A percentile compares a stretch with the other conserved stretches of the same genome.
phyloP scores from a whole-genome alignment of 192 early-diverging fungal species.

The Backusella tuberculispora region DNA sequence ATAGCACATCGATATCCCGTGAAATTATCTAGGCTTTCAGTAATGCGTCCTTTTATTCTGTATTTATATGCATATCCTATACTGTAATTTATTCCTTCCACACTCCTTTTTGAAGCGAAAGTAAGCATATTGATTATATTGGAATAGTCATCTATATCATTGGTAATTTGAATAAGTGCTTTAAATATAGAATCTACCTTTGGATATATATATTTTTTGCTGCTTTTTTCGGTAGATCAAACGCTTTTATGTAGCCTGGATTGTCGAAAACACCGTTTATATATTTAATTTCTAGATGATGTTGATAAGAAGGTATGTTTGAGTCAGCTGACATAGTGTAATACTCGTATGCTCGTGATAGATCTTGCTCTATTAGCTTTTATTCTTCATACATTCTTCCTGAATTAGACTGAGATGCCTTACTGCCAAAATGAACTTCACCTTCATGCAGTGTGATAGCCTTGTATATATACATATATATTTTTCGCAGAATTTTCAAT shows the following conservation, averaged over 20 bases:
- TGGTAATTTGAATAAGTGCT: too few relatives aligned
- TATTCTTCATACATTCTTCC: background rate
- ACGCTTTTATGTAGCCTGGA: slow-evolving; percentile 20
- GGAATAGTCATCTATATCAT: slow-evolving; percentile 19
- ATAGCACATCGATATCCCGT: too few relatives aligned
- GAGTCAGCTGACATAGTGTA: background rate
- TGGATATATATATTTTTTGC: background rate
- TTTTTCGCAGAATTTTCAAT: too few relatives aligned
- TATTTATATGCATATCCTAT: slow-evolving; percentile 17
- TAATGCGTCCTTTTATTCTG: too few relatives aligned
- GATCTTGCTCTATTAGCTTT: rapidly evolving
- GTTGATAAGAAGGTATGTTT: too few relatives aligned
- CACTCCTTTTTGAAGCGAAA: rapidly evolving
- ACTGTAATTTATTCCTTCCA: background rate
- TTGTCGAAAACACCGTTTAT: background rate
- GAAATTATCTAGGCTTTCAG: too few relatives aligned
- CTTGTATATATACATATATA: too few relatives aligned
- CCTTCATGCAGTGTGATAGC: rapidly evolving
- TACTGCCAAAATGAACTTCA: background rate
- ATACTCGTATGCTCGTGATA: background rate
- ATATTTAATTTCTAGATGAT: background rate
- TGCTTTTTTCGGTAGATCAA: slow-evolving; percentile 22
- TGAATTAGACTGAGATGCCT: background rate
- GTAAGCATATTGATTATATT: background rate
- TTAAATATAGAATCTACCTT: too few relatives aligned